Percentiles rank a stretch among this genome's conserved stretches.
Conservation (phyloP, 176 grass and related monocot species). For the Triticum dicoccoides region DNA sequence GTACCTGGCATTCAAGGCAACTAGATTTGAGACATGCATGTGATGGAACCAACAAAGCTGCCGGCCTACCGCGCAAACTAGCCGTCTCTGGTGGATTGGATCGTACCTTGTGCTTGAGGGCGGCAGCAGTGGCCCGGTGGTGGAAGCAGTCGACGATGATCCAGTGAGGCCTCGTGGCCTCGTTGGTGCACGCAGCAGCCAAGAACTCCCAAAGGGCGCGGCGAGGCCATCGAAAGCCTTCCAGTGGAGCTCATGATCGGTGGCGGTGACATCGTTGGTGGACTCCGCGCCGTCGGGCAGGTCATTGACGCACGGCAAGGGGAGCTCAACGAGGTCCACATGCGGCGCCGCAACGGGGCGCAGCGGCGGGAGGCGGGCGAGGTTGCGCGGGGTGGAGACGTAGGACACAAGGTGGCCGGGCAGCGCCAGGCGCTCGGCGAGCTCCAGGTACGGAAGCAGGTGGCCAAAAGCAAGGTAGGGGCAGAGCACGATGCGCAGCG, state of each 20-base stretch:
- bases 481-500: background rate
- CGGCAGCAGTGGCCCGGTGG: background rate
- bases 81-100: background rate
- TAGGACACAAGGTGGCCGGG: background rate
- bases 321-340: background rate
- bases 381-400: slow-evolving; percentile 7
- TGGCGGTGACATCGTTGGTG: background rate
- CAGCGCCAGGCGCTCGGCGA: background rate
- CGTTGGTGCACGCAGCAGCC: background rate
- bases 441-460: background rate
- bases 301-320: background rate
- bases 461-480: background rate
- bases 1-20: background rate
- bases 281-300: background rate
- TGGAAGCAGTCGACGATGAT: background rate
- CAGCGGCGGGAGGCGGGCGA: background rate
- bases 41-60: too few relatives aligned
- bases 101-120: background rate
- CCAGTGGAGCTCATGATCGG: background rate
- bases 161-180: background rate
- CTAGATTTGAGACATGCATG: background rate
- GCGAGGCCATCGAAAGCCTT: background rate
- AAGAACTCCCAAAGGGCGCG: background rate
- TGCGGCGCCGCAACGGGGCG: background rate
- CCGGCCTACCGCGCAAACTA: background rate